These are phyloP conservation scores for Klebsormidium nitens DNA, from an alignment of 139 green algal species.

Conservation along the genomic window DNA sequence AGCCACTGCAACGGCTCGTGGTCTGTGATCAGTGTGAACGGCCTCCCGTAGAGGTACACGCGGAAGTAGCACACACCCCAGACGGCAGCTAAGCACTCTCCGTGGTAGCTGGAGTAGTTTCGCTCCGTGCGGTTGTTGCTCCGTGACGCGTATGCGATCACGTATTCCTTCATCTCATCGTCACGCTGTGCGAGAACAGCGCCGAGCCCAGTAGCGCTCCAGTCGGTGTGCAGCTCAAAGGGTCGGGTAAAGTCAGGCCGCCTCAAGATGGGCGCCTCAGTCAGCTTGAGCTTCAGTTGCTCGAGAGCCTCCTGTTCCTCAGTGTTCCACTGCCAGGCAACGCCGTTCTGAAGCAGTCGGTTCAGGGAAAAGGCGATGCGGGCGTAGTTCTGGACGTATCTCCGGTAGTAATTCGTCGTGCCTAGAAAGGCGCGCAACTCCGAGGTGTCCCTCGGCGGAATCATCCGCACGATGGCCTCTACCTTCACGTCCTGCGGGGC, in stretches of 20 bases:
- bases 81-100: slow-evolving; percentile 9
- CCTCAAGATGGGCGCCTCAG: too few species aligned
- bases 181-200: slow-evolving; percentile 1
- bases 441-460: not conserved
- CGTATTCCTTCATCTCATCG: slow-evolving; percentile 1
- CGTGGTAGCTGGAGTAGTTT: slow-evolving; percentile 28
- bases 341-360: not conserved
- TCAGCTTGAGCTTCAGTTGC: too few species aligned
- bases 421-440: not conserved
- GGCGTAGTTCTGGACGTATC: not conserved
- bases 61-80: slow-evolving; percentile 14
- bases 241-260: too few species aligned
- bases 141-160: too few species aligned
- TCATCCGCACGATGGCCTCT: too few species aligned
- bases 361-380: not conserved
- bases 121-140: too few species aligned
- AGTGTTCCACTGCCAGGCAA: not conserved
- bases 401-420: not conserved
- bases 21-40: slow-evolving; percentile 32
- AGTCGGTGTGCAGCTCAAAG: too few species aligned
- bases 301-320: not conserved
- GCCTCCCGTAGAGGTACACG: not conserved
- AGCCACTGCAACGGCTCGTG: slow-evolving; percentile 27
- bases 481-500: too few species aligned
- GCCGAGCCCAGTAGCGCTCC: slow-evolving; percentile 4